These are phyloP conservation scores for Leishmania major DNA, from an alignment of 208 protist genomes.

Conservation along the genomic window DNA sequence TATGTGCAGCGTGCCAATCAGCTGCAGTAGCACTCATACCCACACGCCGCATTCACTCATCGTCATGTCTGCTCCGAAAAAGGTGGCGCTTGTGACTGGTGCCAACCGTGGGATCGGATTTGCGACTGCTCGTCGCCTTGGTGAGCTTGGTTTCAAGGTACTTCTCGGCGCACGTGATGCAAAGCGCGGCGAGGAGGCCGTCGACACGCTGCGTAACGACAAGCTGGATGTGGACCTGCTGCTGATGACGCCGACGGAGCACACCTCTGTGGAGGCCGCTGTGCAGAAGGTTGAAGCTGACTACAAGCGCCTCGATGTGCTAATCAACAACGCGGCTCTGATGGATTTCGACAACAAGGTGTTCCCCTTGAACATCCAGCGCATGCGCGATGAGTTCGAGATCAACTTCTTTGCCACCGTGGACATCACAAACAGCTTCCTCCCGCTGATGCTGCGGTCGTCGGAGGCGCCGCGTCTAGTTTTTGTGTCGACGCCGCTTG, in stretches of 20 bases:
- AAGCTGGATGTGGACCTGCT: constrained; percentile 55
- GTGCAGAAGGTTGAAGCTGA: constrained; percentile 44
- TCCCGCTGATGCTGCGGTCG: constrained; percentile 59
- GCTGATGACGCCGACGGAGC: constrained; percentile 52
- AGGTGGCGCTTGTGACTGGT: constrained; percentile 74
- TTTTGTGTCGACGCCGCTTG: constrained; percentile 76
- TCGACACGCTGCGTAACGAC: constrained; percentile 42
- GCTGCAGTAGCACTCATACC: neutral
- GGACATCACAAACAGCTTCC: constrained; percentile 73
- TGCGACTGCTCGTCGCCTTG: constrained; percentile 62
- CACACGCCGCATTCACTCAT: neutral
- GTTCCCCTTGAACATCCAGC: constrained; percentile 52
- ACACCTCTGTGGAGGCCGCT: constrained; percentile 53
- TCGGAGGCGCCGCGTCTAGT: constrained; percentile 70
- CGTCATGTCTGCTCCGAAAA: constrained; percentile 38
- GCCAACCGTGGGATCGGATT: constrained; percentile 88
- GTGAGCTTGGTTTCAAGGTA: constrained; percentile 69
- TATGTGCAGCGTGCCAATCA: neutral
- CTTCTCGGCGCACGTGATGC: constrained; percentile 71
- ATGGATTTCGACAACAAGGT: constrained; percentile 43
- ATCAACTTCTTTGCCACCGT: constrained; percentile 73
- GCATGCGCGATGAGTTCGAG: constrained; percentile 57
- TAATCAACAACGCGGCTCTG: constrained; percentile 83
- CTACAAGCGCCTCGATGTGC: constrained; percentile 59
- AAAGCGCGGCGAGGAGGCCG: constrained; percentile 56